Base-by-base conservation (phyloP, 2,329 filamentous ascomycete species). In the Coniella lustricola region DNA sequence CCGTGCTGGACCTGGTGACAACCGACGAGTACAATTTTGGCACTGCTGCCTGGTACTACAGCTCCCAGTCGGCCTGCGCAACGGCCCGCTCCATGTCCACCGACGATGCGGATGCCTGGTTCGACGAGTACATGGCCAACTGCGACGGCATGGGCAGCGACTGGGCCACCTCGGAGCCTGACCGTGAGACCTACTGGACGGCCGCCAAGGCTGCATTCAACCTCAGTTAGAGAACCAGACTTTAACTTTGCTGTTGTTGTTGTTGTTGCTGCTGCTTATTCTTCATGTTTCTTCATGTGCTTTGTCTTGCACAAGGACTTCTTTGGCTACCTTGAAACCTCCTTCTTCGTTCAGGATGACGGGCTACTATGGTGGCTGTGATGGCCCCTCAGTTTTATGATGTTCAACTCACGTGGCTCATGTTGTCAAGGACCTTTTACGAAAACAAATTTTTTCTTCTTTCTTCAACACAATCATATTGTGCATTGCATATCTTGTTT, bases 11-110 rank as follows among this genome's bases (percentile, higher is more conserved):
- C 17, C 63, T 76, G 17, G 65, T 80, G 36, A 65, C 59, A 3
- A 57, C 59, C 13, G 74, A 80, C 60, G 56, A 74, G 58, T 70
- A 72, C 65, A 77, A 77, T 65, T 80, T 79, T 62, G 74, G 64
- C 50, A 70, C 67, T 36, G 75, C 67, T 7, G 57, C 74, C 2
- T 80, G 77, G 77, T 79, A 71, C 62, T 56, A 76, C 20, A 59
- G 58, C 1, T 73, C 62, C 2, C 59, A 76, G 60, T 79, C 75
- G 59, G 36, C 51, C 1, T 53, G 54, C 3, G 65, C 72, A 36
- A 57, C 62, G 12, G 20, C 56, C 0, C 57, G 53, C 21, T 64
- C 79, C 34, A 52, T 57, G n/a, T 34, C 46, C 8, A 46, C n/a
- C 16, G 22, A 16, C 7, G 29, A n/a, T n/a, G 39, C 36, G 22